Base-by-base conservation (phyloP, 2,329 filamentous ascomycete species). In the Dryadomyces quercus-mongolicae region DNA sequence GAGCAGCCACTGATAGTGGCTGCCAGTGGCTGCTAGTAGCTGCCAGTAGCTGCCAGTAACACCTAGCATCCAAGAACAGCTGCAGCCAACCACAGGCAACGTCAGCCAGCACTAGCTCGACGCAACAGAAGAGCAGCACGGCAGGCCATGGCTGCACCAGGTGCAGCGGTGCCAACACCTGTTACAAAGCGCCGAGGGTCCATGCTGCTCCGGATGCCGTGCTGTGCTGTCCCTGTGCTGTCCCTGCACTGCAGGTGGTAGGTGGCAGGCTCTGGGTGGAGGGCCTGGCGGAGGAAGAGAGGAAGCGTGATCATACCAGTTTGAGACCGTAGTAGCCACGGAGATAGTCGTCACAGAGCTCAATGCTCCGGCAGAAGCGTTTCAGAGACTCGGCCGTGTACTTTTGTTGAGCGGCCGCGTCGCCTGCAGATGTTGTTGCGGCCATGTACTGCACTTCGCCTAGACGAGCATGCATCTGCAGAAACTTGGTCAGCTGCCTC, bases 271-370 rank as follows among this genome's bases (percentile, higher is more conserved):
- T n/a, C 16, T 36, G 40, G 16, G 16, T 22, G 20, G 31, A 38
- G 12, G 3, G 36, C 10, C 10, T 13, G 36, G 36, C 36, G 34
- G 40, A 46, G 25, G 16, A 21, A 16, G 9, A 42, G 21, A 40
- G 36, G 21, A 18, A 21, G 21, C 16, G 47, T 18, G 47, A 25
- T 63, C 78, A 63, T 69, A 90, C 85, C 68, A 91, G 68, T 67
- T 92, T 93, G 56, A 98, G 72, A 7, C 93, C 93, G 68, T 95
- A 97, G 67, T 90, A 95, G 1, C 91, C 93, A 57, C 93, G 82
- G 58, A 97, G 70, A 66, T 96, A 97, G 65, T 90, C 84, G 62
- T 96, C 88, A 64, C 93, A 97, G 52, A 98, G 78, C 71, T 98
- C 93, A 60, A 97, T 81, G 64, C 90, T 93, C 62, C 93, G 81